Conservation (phyloP, 2,329 filamentous ascomycete genomes). For the Arthrobotrys pseudoclavata region DNA sequence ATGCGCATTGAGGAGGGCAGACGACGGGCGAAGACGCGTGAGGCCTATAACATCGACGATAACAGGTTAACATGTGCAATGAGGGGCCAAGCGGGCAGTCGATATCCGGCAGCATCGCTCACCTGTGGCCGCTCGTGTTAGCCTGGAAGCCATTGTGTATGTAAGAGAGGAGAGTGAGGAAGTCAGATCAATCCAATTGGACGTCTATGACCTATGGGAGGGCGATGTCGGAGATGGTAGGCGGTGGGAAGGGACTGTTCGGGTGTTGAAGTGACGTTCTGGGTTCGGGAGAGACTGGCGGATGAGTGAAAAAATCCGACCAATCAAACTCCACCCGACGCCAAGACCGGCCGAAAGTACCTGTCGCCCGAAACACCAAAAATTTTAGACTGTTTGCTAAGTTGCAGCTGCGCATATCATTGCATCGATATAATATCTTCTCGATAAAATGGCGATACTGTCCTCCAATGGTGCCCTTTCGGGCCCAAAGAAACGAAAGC, state of each 20-base stretch:
- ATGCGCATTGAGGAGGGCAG: slow-evolving; percentile 78
- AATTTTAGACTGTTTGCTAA: slow-evolving; percentile 23
- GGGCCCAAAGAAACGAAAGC: slow-evolving; percentile 56
- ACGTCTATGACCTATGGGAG: slow-evolving; percentile 48
- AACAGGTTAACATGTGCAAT: slow-evolving; percentile 63
- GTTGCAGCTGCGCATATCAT: background rate
- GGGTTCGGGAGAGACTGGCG: slow-evolving; percentile 57
- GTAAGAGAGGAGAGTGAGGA: slow-evolving; percentile 36
- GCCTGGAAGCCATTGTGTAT: slow-evolving; percentile 57
- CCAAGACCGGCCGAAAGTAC: slow-evolving; percentile 41
- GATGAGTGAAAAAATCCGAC: slow-evolving; percentile 54
- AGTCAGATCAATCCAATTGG: slow-evolving; percentile 59
- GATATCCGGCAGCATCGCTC: slow-evolving; percentile 24
- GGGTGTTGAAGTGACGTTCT: slow-evolving; percentile 60
- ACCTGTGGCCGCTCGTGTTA: slow-evolving; percentile 57
- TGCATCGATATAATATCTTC: background rate
- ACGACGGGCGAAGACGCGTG: slow-evolving; percentile 83
- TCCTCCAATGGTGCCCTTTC: slow-evolving; percentile 34
- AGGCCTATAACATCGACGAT: slow-evolving; percentile 74
- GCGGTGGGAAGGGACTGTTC: slow-evolving; percentile 35
- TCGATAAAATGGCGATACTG: slow-evolving; percentile 47
- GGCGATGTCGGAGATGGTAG: slow-evolving; percentile 50
- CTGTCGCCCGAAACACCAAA: slow-evolving; percentile 56
- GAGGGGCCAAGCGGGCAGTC: slow-evolving; percentile 22
- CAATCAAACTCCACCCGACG: slow-evolving; percentile 51